Percentiles rank a stretch among this genome's conserved stretches.
These are phyloP conservation scores for Speleostelium caveatum DNA, from an alignment of 78 protist species.

Conservation along the genomic window DNA sequence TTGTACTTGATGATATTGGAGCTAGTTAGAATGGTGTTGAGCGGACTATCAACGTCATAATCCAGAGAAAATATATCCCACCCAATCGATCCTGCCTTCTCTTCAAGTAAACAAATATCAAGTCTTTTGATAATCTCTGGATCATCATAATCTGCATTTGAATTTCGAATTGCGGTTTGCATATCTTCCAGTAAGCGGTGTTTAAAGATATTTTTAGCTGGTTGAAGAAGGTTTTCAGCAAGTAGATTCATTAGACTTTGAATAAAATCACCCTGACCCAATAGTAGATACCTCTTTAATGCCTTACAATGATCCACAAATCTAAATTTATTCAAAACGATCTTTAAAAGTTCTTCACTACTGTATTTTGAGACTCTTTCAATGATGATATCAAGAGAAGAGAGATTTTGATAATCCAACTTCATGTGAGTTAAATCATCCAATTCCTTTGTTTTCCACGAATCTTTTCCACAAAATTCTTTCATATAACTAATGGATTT, in stretches of 20 bases:
- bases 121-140: constrained; percentile 58
- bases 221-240: constrained; percentile 63
- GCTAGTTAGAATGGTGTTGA: constrained; percentile 53
- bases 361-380: constrained; percentile 19
- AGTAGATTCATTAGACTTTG: constrained; percentile 85
- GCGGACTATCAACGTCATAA: constrained; percentile 78
- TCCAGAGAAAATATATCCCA: constrained; percentile 90
- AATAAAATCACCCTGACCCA: constrained; percentile 93
- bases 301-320: constrained; percentile 73
- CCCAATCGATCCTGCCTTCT: constrained; percentile 30
- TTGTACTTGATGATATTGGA: constrained; percentile 37
- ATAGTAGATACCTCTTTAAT: constrained; percentile 77
- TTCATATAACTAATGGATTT: constrained; percentile 87
- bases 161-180: constrained; percentile 73
- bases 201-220: constrained; percentile 39
- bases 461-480: constrained; percentile 56
- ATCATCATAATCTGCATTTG: constrained; percentile 57
- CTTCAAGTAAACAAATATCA: constrained; percentile 72
- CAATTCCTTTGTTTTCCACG: too few species aligned
- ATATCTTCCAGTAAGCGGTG: constrained; percentile 64
- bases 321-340: constrained; percentile 56
- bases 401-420: neutral
- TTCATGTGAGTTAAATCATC: neutral
- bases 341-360: constrained; percentile 18
- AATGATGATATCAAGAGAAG: constrained; percentile 1